Evolutionary conservation across 2,329 filamentous ascomycete species (phyloP), one percentile per base, ranked within the genome.

Genomic region (Berkeleyomyces basicola): DNA sequence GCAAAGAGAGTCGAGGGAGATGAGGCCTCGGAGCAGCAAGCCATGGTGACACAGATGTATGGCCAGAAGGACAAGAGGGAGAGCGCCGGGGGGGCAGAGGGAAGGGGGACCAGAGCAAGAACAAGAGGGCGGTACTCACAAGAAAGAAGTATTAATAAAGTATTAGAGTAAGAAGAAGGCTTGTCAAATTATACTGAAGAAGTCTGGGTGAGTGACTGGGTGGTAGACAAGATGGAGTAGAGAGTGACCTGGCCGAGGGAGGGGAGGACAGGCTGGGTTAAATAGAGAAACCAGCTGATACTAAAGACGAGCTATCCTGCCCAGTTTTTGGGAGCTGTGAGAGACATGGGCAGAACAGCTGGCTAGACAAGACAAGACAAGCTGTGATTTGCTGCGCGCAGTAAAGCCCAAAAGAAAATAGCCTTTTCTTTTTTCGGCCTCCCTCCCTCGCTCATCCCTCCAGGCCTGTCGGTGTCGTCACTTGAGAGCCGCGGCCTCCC

Each of bases 101-200:
- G 44, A 23, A n/a, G 16, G 7, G n/a, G 7, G n/a, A 16, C 46
- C 46, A 51, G n/a, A 51, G 46, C 42, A 47, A 31, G 23, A n/a
- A 16, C 37, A 47, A 44, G 43, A 33, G 31, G 11, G 10, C 14
- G 58, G 43, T 11, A 46, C 2, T 10, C 16, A 43, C 11, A 43
- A 47, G 16, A 36, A 55, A 55, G 51, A 36, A 33, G 11, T 37
- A 55, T 55, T 59, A 59, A 59, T 59, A 59, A 39, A 55, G 42
- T 44, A 61, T 42, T 61, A 61, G 44, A 46, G 23, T n/a, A 61
- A 55, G 47, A 61, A 61, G 31, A 43, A 40, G 46, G 49, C 39
- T 43, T 55, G 60, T 61, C 60, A 55, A 49, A 61, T 44, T 53
- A 57, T 37, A 61, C 42, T 36, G 4, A 16, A 31, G 11, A 61